Percentiles rank a stretch among this genome's conserved stretches.
Evolutionary conservation across 2,329 filamentous ascomycete genomes (phyloP).

Genomic region (Alternaria triticina): DNA sequence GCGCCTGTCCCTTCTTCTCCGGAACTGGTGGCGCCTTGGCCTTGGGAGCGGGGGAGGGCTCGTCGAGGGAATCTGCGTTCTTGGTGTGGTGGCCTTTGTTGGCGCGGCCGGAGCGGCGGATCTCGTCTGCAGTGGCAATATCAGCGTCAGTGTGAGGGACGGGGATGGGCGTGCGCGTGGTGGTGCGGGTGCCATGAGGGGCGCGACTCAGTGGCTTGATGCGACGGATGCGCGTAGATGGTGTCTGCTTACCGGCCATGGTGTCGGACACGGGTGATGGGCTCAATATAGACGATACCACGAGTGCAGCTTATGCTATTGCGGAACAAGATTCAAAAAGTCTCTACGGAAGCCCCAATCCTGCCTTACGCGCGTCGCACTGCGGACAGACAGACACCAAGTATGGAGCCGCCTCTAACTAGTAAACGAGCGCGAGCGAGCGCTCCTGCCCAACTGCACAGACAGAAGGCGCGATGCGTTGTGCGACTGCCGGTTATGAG

Average conservation of each 20-base stretch:
- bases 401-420: constrained; percentile 33
- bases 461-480: constrained; percentile 23
- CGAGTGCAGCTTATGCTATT: constrained; percentile 40
- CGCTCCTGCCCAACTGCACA: constrained; percentile 21
- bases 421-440: constrained; percentile 29
- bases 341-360: constrained; percentile 42
- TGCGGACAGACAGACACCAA: constrained; percentile 27
- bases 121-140: constrained; percentile 67
- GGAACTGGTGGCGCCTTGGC: constrained; percentile 53
- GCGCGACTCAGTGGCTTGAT: constrained; percentile 5
- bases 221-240: constrained; percentile 24
- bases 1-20: constrained; percentile 50
- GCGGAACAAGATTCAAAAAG: constrained; percentile 46
- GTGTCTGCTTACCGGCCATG: constrained; percentile 68
- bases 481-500: constrained; percentile 27
- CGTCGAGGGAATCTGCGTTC: constrained; percentile 68
- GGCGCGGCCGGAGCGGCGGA: constrained; percentile 89
- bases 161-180: constrained; percentile 16
- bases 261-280: constrained; percentile 39
- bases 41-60: constrained; percentile 54
- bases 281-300: constrained; percentile 40
- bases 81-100: constrained; percentile 97
- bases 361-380: constrained; percentile 22
- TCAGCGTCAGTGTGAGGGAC: constrained; percentile 33
- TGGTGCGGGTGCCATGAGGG: constrained; percentile 3